A percentile compares a stretch with the other conserved stretches of the same genome.
Evolutionary conservation across 148 eudicot genomes (phyloP).

Genomic region (Cornus kousa): DNA sequence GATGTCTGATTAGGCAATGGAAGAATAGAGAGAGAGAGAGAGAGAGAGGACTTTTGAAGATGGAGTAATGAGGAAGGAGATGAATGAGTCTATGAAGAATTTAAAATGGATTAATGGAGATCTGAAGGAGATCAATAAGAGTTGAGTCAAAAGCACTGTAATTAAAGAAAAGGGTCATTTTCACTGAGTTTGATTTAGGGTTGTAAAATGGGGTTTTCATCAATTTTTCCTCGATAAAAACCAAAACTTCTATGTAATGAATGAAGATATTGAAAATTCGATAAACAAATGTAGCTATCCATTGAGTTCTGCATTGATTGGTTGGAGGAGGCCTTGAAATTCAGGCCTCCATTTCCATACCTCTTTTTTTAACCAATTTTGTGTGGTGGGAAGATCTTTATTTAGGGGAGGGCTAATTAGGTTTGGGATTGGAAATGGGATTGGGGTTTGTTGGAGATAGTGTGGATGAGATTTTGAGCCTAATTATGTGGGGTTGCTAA

Average conservation of each 20-base stretch:
- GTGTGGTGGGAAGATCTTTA: conserved; percentile 11
- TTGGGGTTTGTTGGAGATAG: conserved; percentile 13
- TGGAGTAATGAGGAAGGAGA: conserved; percentile 10
- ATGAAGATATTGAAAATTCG: background rate
- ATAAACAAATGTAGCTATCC: background rate
- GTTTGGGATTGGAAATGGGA: conserved; percentile 6
- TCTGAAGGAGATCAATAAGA: too few species aligned
- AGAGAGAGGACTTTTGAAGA: background rate
- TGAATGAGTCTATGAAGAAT: background rate
- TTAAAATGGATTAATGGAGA: conserved; percentile 1
- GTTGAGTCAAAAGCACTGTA: conserved; percentile 1
- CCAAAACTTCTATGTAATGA: background rate
- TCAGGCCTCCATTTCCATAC: conserved; percentile 21
- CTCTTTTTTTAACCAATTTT: conserved; percentile 10
- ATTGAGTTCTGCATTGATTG: conserved; percentile 15
- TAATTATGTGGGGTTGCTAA: conserved; percentile 16
- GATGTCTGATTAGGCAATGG: background rate
- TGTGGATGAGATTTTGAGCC: conserved; percentile 17
- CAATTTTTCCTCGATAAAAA: background rate
- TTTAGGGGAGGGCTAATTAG: conserved; percentile 11
- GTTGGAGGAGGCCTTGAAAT: conserved; percentile 26
- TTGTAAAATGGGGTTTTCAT: background rate
- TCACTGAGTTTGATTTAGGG: background rate
- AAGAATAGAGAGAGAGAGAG: background rate
- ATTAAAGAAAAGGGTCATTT: conserved; percentile 1